Conservation (phyloP, 78 protist species). For the Dictyostelium capitatum region DNA sequence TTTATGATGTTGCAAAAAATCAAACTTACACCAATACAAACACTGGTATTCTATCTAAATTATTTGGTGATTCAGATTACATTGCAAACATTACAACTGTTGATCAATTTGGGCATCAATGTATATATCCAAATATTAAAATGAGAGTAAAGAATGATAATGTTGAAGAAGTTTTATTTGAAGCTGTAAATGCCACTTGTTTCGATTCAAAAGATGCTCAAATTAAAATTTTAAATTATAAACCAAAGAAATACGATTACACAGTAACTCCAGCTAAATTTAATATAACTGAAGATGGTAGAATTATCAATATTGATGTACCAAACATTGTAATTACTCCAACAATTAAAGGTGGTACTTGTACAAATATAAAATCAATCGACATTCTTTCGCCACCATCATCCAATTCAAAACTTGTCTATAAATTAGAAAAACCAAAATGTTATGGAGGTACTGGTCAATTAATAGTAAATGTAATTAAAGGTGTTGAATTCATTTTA, state of each 20-base stretch:
- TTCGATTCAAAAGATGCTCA: constrained; percentile 29
- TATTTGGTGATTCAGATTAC: constrained; percentile 9
- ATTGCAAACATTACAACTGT: constrained; percentile 9
- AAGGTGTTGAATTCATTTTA: neutral
- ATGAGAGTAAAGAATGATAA: neutral
- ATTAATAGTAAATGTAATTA: neutral
- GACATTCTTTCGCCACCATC: constrained; percentile 24
- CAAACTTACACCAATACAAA: neutral
- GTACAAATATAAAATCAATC: neutral
- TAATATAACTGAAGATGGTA: constrained; percentile 1
- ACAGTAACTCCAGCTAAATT: constrained; percentile 1
- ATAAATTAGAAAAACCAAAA: neutral
- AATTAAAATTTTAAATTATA: constrained; percentile 20
- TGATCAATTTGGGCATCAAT: constrained; percentile 18
- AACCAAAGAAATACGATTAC: constrained; percentile 21
- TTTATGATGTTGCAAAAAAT: neutral
- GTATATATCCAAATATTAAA: neutral
- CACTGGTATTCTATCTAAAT: neutral
- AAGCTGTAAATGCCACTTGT: constrained; percentile 11
- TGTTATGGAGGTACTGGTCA: constrained; percentile 26
- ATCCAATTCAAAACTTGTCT: neutral
- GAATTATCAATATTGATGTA: neutral
- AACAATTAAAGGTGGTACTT: neutral
- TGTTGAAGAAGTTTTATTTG: neutral
- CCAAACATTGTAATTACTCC: neutral